Base-by-base conservation (phyloP, 2,329 filamentous ascomycete genomes). In the Claviceps humidiphila region DNA sequence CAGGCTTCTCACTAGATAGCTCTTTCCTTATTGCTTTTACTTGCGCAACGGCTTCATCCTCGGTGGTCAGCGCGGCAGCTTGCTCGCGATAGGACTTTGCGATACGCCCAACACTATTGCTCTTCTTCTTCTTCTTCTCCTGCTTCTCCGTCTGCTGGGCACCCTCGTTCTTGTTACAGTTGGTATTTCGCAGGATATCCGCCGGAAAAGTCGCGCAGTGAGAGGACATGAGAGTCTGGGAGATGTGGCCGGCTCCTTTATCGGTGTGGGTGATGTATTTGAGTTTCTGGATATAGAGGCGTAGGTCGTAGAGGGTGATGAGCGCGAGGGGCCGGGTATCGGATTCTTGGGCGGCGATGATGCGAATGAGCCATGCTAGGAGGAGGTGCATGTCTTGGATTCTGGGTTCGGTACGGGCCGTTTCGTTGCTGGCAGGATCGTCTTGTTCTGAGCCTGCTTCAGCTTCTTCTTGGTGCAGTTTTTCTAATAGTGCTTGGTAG, bases 401-500 rank as follows among this genome's bases (percentile, higher is more conserved):
- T 30, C 9, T 30, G 8, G 8, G 2, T 30, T 30, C 30, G 9
- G 30, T 9, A 30, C 9, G 9, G 30, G 30, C 30, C 30, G 30
- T 30, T 30, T 30, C 66, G n/a, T 75, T 71, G 54, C 69, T 74
- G 30, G 75, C 43, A 51, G 72, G 75, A 3, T 38, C 7, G 8
- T 43, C 20, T 16, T 1, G 17, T 37, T 38, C n/a, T 17, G 39
- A 41, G 3, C 6, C 14, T 13, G 53, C 22, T 71, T 67, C 4
- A 60, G 53, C 22, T 71, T 67, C 4, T 60, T 44, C 67, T 30
- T 58, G 59, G 2, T 58, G 65, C 41, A 74, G 52, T 2, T 53
- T 42, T 1, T 54, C 50, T 1, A 74, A 51, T 24, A 61, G 56
- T 1, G 54, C 42, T 2, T 55, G 61, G 0, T 53, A 53, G 4